These are phyloP conservation scores for Yamadazyma phyllophila DNA, from an alignment of 805 yeast species.

Conservation along the genomic window DNA sequence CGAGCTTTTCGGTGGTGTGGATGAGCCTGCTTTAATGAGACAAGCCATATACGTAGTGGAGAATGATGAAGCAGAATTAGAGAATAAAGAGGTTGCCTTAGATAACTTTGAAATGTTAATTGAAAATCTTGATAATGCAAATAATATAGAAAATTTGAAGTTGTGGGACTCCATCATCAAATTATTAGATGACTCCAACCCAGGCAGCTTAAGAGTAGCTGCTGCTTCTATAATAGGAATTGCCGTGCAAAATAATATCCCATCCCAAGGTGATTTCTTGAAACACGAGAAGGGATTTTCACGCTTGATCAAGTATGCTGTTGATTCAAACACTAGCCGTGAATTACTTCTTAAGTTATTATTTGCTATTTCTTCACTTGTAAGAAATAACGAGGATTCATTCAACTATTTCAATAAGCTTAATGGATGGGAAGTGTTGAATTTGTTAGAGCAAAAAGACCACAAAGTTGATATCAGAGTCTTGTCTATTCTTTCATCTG, in stretches of 20 bases:
- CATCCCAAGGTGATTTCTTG: constrained; percentile 65
- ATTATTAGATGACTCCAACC: constrained; percentile 42
- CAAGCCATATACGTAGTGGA: constrained; percentile 63
- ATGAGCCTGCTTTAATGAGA: constrained; percentile 86
- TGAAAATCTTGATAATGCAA: constrained; percentile 92
- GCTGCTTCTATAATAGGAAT: constrained; percentile 81
- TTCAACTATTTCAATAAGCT: constrained; percentile 52
- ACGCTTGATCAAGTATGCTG: constrained; percentile 44
- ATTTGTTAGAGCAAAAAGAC: constrained; percentile 17
- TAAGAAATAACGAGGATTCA: constrained; percentile 65
- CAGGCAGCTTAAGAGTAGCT: constrained; percentile 42
- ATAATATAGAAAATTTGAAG: constrained; percentile 78
- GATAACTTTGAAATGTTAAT: constrained; percentile 93
- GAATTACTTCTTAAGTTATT: constrained; percentile 59
- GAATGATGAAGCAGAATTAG: constrained; percentile 57
- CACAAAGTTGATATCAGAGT: constrained; percentile 51
- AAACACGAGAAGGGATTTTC: constrained; percentile 48
- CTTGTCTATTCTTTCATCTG: constrained; percentile 57
- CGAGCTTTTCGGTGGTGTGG: constrained; percentile 75
- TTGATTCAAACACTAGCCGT: constrained; percentile 18
- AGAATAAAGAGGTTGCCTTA: constrained; percentile 69
- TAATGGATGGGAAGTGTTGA: constrained; percentile 59
- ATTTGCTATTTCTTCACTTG: constrained; percentile 71
- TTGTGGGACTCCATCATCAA: constrained; percentile 75
- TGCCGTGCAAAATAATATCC: constrained; percentile 88